A percentile compares a stretch with the other conserved stretches of the same genome.
Evolutionary conservation across 1,284 basidiomycete species (phyloP).

Genomic region (Cutaneotrichosporon daszewskae): DNA sequence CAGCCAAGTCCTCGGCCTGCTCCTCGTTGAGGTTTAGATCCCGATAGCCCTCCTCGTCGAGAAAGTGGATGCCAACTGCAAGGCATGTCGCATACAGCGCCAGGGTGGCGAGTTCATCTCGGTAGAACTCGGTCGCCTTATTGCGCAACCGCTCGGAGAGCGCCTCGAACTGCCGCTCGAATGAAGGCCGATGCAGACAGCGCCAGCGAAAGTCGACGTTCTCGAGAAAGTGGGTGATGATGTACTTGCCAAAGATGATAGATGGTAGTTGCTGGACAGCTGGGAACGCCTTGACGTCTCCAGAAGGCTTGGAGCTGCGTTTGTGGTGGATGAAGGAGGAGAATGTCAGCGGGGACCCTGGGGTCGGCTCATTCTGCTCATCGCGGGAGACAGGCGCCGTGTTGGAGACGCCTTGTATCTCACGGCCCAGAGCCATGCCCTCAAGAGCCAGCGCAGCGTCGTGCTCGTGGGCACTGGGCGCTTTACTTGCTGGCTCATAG

Average conservation of each 20-base stretch:
- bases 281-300: constrained; percentile 13
- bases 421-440: constrained; percentile 18
- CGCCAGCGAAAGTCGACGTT: constrained; percentile 21
- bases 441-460: constrained; percentile 21
- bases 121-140: constrained; percentile 10
- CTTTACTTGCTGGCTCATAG: constrained; percentile 15
- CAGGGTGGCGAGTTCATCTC: constrained; percentile 19
- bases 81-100: constrained; percentile 22
- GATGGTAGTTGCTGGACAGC: constrained; percentile 6
- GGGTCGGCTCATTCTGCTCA: constrained; percentile 12
- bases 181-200: constrained; percentile 22
- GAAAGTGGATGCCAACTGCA: constrained; percentile 23
- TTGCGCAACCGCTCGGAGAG: constrained; percentile 14
- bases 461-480: constrained; percentile 17
- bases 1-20: constrained; percentile 26
- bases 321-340: constrained; percentile 17
- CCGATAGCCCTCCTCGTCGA: constrained; percentile 20
- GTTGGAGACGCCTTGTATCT: constrained; percentile 4
- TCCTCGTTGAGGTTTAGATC: constrained; percentile 29
- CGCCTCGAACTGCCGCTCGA: constrained; percentile 15
- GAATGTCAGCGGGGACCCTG: constrained; percentile 15
- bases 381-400: not conserved
- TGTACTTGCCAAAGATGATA: constrained; percentile 18
- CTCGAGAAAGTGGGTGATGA: constrained; percentile 16
- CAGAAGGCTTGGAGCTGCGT: constrained; percentile 4